Evolutionary conservation across 2,329 filamentous ascomycete species (phyloP).

Genomic region (Trichoderma semiorbis): DNA sequence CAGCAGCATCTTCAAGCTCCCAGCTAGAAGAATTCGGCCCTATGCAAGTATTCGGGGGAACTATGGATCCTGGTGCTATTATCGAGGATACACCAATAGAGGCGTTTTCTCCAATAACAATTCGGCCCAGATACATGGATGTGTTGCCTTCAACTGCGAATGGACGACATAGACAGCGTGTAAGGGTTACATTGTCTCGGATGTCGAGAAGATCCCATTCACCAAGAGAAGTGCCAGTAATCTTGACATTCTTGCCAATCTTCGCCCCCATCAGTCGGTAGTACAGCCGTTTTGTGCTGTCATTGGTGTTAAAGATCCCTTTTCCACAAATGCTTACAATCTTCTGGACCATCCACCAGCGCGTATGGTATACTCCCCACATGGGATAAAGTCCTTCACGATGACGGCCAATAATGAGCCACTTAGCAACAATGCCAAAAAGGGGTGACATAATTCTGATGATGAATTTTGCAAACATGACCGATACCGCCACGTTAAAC

Average conservation of each 20-base stretch:
- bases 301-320: conserved; percentile 42
- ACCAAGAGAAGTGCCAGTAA: conserved; percentile 44
- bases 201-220: conserved; percentile 58
- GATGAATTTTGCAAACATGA: conserved; percentile 40
- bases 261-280: conserved; percentile 51
- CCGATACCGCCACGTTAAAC: conserved; percentile 45
- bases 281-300: conserved; percentile 42
- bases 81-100: conserved; percentile 48
- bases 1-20: conserved; percentile 47
- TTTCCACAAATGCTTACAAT: conserved; percentile 46
- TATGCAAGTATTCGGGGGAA: conserved; percentile 50
- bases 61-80: conserved; percentile 46
- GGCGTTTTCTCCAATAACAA: conserved; percentile 46
- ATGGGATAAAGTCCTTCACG: conserved; percentile 54
- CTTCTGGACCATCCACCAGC: conserved; percentile 59
- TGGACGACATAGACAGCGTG: conserved; percentile 47
- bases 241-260: conserved; percentile 49
- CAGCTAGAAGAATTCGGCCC: conserved; percentile 57
- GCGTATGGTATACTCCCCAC: conserved; percentile 56
- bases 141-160: conserved; percentile 57
- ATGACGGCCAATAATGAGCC: conserved; percentile 53
- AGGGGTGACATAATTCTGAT: conserved; percentile 42
- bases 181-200: conserved; percentile 45
- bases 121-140: conserved; percentile 53
- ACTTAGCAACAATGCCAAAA: conserved; percentile 50